Conservation (phyloP, 371 early-diverging fungal species). For the Mortierella sp. region DNA sequence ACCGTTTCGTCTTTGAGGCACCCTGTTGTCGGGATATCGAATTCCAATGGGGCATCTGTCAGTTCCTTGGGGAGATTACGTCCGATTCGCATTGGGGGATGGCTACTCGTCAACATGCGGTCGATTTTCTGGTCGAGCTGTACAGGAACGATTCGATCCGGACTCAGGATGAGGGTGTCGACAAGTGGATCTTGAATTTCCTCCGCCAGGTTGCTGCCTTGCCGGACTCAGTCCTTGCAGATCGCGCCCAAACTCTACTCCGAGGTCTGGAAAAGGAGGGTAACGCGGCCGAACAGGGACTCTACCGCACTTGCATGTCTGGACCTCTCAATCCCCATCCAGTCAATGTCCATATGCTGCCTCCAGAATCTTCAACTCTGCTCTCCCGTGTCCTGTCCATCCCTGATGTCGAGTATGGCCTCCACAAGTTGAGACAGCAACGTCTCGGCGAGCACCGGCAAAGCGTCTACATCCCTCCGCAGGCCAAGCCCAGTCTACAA, state of each 20-base stretch:
- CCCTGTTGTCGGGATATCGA: not conserved
- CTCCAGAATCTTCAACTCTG: not conserved
- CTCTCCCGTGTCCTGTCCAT: not conserved
- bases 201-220: not conserved
- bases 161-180: not conserved
- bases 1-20: not conserved
- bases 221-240: not conserved
- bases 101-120: not conserved
- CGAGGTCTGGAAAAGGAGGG: not conserved
- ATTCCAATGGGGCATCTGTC: conserved; percentile 15
- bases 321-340: not conserved
- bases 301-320: too few species aligned
- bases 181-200: not conserved
- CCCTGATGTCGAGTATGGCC: not conserved
- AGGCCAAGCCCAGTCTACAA: not conserved
- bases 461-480: not conserved
- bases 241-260: not conserved
- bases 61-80: not conserved
- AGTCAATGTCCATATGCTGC: not conserved
- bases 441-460: not conserved
- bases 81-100: not conserved
- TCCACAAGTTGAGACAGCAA: not conserved
- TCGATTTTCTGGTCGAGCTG: not conserved
- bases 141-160: not conserved
- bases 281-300: too few species aligned